phyloP scores from a whole-genome alignment of 306 rosid genomes.

The Astragalus glycyphyllos region DNA sequence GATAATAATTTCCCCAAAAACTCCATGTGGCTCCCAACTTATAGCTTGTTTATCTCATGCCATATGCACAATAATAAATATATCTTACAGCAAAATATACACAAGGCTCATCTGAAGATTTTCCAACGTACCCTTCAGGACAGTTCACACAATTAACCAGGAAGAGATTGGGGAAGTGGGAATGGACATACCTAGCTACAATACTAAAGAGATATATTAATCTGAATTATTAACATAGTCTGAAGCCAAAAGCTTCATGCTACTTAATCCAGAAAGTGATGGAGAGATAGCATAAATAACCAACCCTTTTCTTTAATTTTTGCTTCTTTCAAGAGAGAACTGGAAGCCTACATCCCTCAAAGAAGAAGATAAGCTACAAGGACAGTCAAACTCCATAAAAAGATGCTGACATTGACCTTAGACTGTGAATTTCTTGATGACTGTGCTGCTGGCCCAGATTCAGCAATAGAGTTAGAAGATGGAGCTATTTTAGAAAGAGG shows the following conservation, averaged over 20 bases:
- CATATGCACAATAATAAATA: slow-evolving; percentile 35
- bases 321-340: neutral
- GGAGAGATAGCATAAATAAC: slow-evolving; percentile 27
- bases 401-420: slow-evolving; percentile 50
- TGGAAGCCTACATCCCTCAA: slow-evolving; percentile 15
- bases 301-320: neutral
- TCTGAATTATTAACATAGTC: slow-evolving; percentile 30
- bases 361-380: slow-evolving; percentile 49
- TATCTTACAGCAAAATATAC: slow-evolving; percentile 36
- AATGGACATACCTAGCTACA: slow-evolving; percentile 53
- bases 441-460: slow-evolving; percentile 37
- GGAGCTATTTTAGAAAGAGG: slow-evolving; percentile 14
- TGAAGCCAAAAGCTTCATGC: slow-evolving; percentile 45
- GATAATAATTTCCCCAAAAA: slow-evolving; percentile 10
- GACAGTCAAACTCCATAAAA: slow-evolving; percentile 50
- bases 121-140: slow-evolving; percentile 30
- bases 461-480: slow-evolving; percentile 41
- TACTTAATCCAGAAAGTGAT: slow-evolving; percentile 35
- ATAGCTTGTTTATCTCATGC: slow-evolving; percentile 7
- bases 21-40: neutral
- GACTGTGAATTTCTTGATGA: slow-evolving; percentile 50
- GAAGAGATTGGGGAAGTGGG: slow-evolving; percentile 19
- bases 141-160: slow-evolving; percentile 35
- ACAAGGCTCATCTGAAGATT: slow-evolving; percentile 31
- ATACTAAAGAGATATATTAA: slow-evolving; percentile 27